Percentiles rank a stretch among this genome's conserved stretches.
phyloP scores from a whole-genome alignment of 192 early-diverging fungal species.

The Coemansia sp. region DNA sequence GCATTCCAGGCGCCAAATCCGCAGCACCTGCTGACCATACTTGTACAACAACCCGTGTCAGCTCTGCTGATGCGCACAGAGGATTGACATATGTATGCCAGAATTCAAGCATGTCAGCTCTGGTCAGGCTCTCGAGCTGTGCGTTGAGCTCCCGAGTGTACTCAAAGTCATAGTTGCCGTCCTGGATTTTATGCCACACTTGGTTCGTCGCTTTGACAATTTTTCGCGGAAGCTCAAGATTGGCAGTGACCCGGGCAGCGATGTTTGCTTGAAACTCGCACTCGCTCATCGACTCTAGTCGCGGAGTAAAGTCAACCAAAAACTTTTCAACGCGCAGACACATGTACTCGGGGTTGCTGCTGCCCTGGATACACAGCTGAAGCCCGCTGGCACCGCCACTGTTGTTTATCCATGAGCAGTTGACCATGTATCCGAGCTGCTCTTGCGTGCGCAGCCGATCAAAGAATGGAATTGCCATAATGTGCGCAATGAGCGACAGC shows the following conservation, averaged over 20 bases:
- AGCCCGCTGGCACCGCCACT: slow-evolving; percentile 18
- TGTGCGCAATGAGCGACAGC: slow-evolving; percentile 68
- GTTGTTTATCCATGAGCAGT: slow-evolving; percentile 23
- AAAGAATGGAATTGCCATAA: slow-evolving; percentile 77
- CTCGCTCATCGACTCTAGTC: slow-evolving; percentile 55
- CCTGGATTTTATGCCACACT: slow-evolving; percentile 63
- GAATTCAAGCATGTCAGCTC: slow-evolving; percentile 24
- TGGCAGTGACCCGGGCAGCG: slow-evolving; percentile 55
- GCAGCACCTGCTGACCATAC: slow-evolving; percentile 5
- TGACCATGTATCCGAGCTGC: slow-evolving; percentile 67
- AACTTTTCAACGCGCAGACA: slow-evolving; percentile 79
- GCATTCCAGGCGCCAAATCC: not conserved
- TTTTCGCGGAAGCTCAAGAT: slow-evolving; percentile 65
- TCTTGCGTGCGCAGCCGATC: slow-evolving; percentile 86
- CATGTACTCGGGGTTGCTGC: slow-evolving; percentile 69
- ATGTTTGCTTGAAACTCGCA: slow-evolving; percentile 59
- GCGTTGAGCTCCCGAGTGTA: slow-evolving; percentile 10
- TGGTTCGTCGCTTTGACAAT: slow-evolving; percentile 57
- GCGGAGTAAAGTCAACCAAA: slow-evolving; percentile 53
- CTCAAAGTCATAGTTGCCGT: slow-evolving; percentile 74
- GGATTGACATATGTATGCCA: slow-evolving; percentile 29
- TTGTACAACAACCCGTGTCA: slow-evolving; percentile 15
- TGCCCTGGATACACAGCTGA: slow-evolving; percentile 76
- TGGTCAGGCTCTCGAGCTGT: slow-evolving; percentile 10
- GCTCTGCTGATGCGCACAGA: not conserved